These are phyloP conservation scores for Alternaria novae-zelandiae DNA, from an alignment of 2,329 filamentous ascomycete species.

Conservation along the genomic window DNA sequence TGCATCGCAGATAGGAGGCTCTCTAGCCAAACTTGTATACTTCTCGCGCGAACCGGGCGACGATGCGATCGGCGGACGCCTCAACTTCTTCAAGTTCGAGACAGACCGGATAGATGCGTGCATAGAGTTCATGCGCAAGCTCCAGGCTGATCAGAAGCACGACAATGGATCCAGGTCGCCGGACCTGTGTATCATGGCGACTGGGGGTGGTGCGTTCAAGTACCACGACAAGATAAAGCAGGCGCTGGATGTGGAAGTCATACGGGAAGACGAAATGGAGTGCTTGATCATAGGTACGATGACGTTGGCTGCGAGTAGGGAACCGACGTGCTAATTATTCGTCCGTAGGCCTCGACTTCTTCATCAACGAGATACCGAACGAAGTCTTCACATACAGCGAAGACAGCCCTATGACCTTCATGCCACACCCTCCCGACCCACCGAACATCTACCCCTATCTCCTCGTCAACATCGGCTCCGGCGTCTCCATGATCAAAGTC, in stretches of 20 bases:
- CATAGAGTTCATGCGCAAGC: slow-evolving; percentile 85
- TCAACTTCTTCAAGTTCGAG: slow-evolving; percentile 97
- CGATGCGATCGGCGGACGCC: slow-evolving; percentile 79
- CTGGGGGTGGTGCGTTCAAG: slow-evolving; percentile 93
- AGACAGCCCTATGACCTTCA: slow-evolving; percentile 84
- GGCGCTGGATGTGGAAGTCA: slow-evolving; percentile 82
- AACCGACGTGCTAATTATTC: background rate
- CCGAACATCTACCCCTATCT: slow-evolving; percentile 86
- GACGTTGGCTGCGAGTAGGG: background rate
- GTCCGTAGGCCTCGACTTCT: slow-evolving; percentile 84
- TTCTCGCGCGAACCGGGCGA: slow-evolving; percentile 88
- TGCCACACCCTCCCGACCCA: slow-evolving; percentile 70
- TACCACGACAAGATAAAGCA: slow-evolving; percentile 92
- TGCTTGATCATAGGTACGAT: slow-evolving; percentile 88
- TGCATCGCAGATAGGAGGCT: slow-evolving; percentile 80
- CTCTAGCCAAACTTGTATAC: slow-evolving; percentile 94
- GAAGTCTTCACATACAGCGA: slow-evolving; percentile 97
- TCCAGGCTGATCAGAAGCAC: slow-evolving; percentile 81
- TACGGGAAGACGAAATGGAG: slow-evolving; percentile 97
- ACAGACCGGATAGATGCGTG: slow-evolving; percentile 93
- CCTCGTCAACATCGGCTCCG: slow-evolving; percentile 96
- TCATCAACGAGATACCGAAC: slow-evolving; percentile 95
- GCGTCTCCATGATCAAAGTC: slow-evolving; percentile 96
- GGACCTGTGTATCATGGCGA: slow-evolving; percentile 91
- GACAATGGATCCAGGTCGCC: slow-evolving; percentile 74